Evolutionary conservation across 805 yeast genomes (phyloP).

Genomic region (Starmerella sirachaensis): DNA sequence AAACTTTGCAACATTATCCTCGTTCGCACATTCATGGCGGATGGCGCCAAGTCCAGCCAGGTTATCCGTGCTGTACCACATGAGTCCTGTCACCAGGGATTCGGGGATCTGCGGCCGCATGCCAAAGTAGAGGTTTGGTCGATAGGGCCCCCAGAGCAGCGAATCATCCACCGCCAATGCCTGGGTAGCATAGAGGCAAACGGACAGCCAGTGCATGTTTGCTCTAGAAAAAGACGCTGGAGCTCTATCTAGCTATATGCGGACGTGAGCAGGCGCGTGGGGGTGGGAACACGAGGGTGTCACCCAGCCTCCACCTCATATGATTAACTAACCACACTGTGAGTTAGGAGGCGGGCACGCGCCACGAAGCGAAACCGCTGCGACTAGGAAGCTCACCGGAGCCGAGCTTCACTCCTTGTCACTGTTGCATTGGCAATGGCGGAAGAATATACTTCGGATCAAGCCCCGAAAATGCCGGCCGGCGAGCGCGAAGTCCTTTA

Average conservation of each 20-base stretch:
- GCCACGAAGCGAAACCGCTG: no score
- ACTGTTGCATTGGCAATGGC: no score
- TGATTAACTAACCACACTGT: no score
- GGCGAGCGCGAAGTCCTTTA: constrained; percentile 2
- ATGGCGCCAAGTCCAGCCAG: constrained; percentile 41
- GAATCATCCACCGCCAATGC: constrained; percentile 30
- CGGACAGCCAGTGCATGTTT: not conserved
- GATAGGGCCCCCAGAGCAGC: constrained; percentile 83
- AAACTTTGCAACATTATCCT: constrained; percentile 56
- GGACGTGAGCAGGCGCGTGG: no score
- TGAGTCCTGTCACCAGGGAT: constrained; percentile 62
- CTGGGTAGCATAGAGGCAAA: not conserved
- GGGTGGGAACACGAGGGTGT: no score
- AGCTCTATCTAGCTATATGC: no score
- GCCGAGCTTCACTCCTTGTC: no score
- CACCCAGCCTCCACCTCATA: no score
- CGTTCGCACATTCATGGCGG: constrained; percentile 67
- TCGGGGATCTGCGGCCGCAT: constrained; percentile 70
- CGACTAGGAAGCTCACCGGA: no score
- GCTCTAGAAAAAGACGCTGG: not conserved
- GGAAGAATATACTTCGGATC: no score
- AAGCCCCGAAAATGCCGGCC: not conserved
- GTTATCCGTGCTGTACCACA: constrained; percentile 72
- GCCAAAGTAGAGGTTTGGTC: constrained; percentile 79
- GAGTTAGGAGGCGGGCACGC: no score